phyloP scores from a whole-genome alignment of 441 rosid species.

The Populus hybrid region DNA sequence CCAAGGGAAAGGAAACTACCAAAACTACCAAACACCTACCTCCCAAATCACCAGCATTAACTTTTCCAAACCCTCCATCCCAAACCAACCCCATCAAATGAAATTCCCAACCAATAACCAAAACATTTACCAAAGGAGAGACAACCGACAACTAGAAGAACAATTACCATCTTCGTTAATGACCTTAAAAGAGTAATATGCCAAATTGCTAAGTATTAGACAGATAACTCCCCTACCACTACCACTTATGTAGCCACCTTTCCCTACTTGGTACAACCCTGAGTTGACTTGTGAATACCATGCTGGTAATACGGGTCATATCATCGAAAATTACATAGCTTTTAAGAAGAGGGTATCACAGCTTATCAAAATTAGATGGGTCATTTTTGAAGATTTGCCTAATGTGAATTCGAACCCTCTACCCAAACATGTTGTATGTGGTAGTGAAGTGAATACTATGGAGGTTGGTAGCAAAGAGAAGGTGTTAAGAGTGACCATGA shows the following conservation, averaged over 20 bases:
- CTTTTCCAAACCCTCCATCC: background rate
- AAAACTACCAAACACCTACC: background rate
- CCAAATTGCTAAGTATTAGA: background rate
- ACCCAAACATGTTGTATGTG: background rate
- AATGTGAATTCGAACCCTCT: background rate
- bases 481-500: background rate
- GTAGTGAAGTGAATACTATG: too few relatives aligned
- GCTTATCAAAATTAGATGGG: background rate
- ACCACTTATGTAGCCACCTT: background rate
- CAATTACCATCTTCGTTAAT: background rate
- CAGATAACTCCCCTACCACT: background rate
- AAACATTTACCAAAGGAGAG: background rate
- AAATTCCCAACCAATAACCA: background rate
- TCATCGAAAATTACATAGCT: accelerated
- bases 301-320: background rate
- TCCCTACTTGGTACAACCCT: background rate
- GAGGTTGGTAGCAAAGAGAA: background rate
- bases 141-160: too few relatives aligned
- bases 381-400: background rate
- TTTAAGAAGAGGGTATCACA: too few relatives aligned
- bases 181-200: background rate
- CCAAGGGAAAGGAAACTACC: background rate
- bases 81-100: background rate
- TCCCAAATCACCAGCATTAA: background rate
- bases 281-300: background rate